Conservation (phyloP, 768 basidiomycete genomes). For the Epithele typhae region DNA sequence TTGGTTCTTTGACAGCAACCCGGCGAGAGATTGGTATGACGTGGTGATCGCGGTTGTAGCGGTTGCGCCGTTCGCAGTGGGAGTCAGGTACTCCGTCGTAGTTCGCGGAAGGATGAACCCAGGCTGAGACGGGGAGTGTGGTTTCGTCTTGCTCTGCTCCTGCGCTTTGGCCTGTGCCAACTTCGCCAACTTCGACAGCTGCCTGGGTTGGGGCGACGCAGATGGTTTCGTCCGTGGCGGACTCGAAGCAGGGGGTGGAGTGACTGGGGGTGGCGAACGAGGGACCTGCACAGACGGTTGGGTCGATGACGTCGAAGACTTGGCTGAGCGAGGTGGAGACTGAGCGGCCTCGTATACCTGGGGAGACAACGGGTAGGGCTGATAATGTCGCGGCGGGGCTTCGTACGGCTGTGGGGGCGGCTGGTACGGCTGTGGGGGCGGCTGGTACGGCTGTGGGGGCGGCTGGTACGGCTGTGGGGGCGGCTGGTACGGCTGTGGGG, state of each 20-base stretch:
- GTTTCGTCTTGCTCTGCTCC: conserved; percentile 21
- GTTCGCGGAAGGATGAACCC: conserved; percentile 36
- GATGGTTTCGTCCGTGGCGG: not conserved
- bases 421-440: too few species aligned
- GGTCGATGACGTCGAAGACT: too few species aligned
- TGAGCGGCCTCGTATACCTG: too few species aligned
- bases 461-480: too few species aligned
- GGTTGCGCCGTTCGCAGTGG: conserved; percentile 79
- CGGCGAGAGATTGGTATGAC: conserved; percentile 68
- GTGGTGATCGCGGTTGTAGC: conserved; percentile 84
- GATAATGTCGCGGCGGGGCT: too few species aligned
- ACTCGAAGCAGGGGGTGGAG: not conserved
- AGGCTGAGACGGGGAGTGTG: conserved; percentile 16
- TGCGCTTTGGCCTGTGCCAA: conserved; percentile 61
- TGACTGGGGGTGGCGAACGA: not conserved
- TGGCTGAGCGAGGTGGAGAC: not conserved
- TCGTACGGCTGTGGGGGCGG: too few species aligned
- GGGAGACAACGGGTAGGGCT: too few species aligned
- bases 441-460: too few species aligned
- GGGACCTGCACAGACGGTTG: too few species aligned
- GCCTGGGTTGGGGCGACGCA: conserved; percentile 7
- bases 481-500: too few species aligned
- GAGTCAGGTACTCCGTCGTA: conserved; percentile 68
- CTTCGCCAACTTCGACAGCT: conserved; percentile 68
- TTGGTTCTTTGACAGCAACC: conserved; percentile 36